Evolutionary conservation across 176 grass and related monocot genomes (phyloP).

Genomic region (Dactylis glomerata): DNA sequence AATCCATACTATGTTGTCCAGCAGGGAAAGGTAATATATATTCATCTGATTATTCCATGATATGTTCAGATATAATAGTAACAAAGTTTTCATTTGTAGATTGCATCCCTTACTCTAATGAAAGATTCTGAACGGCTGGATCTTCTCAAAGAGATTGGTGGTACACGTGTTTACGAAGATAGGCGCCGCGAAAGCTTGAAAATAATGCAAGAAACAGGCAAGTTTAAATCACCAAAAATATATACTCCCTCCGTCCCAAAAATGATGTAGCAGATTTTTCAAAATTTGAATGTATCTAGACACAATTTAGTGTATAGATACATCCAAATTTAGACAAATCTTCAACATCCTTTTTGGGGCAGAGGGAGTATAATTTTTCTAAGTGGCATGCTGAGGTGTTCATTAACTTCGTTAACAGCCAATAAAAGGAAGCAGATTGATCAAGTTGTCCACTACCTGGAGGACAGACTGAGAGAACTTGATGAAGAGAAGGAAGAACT

Average conservation of each 20-base stretch:
- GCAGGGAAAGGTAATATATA: slow-evolving; percentile 78
- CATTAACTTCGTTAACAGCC: slow-evolving; percentile 38
- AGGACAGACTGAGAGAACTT: slow-evolving; percentile 84
- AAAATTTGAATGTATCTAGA: too few species aligned
- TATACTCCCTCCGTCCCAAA: too few species aligned
- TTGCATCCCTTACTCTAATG: slow-evolving; percentile 96
- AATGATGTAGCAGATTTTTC: too few species aligned
- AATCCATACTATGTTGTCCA: slow-evolving; percentile 99
- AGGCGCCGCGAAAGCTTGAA: slow-evolving; percentile 94
- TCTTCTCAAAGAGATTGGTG: slow-evolving; percentile 99
- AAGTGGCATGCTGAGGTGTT: not conserved
- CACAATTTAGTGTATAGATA: too few species aligned
- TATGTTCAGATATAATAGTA: slow-evolving; percentile 12
- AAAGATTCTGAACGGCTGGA: slow-evolving; percentile 96
- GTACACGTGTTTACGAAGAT: slow-evolving; percentile 94
- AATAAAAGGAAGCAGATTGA: slow-evolving; percentile 99
- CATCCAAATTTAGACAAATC: too few species aligned
- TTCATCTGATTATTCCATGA: slow-evolving; percentile 13
- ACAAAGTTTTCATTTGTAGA: slow-evolving; percentile 51
- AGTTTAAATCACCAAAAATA: slow-evolving; percentile 25
- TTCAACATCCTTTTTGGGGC: too few species aligned
- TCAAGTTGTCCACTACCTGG: slow-evolving; percentile 89
- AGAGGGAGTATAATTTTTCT: slow-evolving; percentile 5
- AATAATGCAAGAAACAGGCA: slow-evolving; percentile 98
- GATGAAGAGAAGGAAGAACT: slow-evolving; percentile 99